Evolutionary conservation across 805 yeast genomes (phyloP).

Genomic region (Cyberlindnera subsufficiens): DNA sequence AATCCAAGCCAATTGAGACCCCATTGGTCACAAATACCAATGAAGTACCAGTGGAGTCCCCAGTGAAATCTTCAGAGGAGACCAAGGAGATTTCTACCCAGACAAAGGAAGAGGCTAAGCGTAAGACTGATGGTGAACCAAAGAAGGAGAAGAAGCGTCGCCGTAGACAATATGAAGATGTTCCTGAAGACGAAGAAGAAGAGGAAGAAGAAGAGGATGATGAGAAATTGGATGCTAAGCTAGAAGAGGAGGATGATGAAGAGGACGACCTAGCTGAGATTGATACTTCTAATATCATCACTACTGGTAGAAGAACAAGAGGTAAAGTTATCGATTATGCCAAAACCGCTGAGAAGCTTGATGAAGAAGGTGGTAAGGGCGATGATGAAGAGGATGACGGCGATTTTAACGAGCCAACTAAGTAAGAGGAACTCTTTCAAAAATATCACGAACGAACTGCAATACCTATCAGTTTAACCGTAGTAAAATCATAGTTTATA

Average conservation of each 20-base stretch:
- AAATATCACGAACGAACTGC: neutral
- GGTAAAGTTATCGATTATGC: slow-evolving; percentile 83
- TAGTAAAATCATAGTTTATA: too few species aligned
- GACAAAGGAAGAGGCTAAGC: slow-evolving; percentile 18
- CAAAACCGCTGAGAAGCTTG: slow-evolving; percentile 71
- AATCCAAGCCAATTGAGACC: slow-evolving; percentile 8
- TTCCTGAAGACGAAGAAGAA: slow-evolving; percentile 48
- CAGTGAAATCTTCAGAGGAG: neutral
- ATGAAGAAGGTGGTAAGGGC: slow-evolving; percentile 29
- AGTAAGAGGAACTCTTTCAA: neutral
- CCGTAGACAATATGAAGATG: slow-evolving; percentile 56
- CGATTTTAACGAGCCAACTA: slow-evolving; percentile 39
- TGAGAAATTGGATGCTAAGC: slow-evolving; percentile 39
- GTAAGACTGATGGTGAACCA: slow-evolving; percentile 21
- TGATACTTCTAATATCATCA: slow-evolving; percentile 76
- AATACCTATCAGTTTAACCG: too few species aligned
- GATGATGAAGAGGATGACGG: slow-evolving; percentile 43
- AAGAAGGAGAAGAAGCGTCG: slow-evolving; percentile 46
- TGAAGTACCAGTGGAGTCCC: slow-evolving; percentile 7
- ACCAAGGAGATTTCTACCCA: slow-evolving; percentile 10
- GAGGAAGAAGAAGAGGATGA: slow-evolving; percentile 48
- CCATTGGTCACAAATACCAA: slow-evolving; percentile 3
- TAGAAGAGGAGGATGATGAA: slow-evolving; percentile 51
- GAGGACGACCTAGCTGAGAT: slow-evolving; percentile 79
- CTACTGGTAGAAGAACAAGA: slow-evolving; percentile 84